Evolutionary conservation across 192 early-diverging fungal genomes (phyloP).

Genomic region (Coemansia sp.): DNA sequence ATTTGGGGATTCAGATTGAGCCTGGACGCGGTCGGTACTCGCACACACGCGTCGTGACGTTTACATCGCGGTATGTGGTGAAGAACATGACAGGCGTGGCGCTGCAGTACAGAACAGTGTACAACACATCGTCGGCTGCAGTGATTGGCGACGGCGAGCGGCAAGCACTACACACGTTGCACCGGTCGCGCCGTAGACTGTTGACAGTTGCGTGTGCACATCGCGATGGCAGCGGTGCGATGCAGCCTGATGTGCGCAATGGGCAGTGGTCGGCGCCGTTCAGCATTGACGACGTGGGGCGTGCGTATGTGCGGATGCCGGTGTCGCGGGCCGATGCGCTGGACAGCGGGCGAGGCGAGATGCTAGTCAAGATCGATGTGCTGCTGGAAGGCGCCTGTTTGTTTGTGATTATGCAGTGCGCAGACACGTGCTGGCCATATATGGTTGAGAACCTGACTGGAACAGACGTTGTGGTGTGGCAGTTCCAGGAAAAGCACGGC

Average conservation of each 20-base stretch:
- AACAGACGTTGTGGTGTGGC: conserved; percentile 73
- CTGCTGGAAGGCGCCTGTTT: conserved; percentile 88
- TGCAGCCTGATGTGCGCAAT: conserved; percentile 21
- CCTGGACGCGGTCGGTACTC: conserved; percentile 87
- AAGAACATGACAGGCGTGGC: conserved; percentile 76
- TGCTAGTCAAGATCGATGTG: conserved; percentile 76
- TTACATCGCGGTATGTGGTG: conserved; percentile 87
- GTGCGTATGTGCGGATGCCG: conserved; percentile 75
- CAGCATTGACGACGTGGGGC: conserved; percentile 84
- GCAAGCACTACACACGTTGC: conserved; percentile 69
- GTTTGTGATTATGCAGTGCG: conserved; percentile 79
- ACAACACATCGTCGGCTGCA: conserved; percentile 53
- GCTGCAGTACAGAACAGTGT: conserved; percentile 72
- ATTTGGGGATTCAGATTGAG: conserved; percentile 81
- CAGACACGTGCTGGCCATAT: conserved; percentile 83
- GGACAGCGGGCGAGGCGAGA: conserved; percentile 13
- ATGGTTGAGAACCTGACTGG: conserved; percentile 61
- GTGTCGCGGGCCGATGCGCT: conserved; percentile 49
- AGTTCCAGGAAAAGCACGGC: conserved; percentile 45
- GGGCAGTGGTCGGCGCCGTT: conserved; percentile 84
- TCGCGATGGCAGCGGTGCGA: conserved; percentile 11
- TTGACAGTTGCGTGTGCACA: conserved; percentile 66
- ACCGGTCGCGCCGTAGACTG: conserved; percentile 62
- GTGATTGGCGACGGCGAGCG: conserved; percentile 58
- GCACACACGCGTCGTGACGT: conserved; percentile 84